These are phyloP conservation scores for Polyporus tsugae DNA, from an alignment of 1,284 basidiomycete genomes.

Conservation along the genomic window DNA sequence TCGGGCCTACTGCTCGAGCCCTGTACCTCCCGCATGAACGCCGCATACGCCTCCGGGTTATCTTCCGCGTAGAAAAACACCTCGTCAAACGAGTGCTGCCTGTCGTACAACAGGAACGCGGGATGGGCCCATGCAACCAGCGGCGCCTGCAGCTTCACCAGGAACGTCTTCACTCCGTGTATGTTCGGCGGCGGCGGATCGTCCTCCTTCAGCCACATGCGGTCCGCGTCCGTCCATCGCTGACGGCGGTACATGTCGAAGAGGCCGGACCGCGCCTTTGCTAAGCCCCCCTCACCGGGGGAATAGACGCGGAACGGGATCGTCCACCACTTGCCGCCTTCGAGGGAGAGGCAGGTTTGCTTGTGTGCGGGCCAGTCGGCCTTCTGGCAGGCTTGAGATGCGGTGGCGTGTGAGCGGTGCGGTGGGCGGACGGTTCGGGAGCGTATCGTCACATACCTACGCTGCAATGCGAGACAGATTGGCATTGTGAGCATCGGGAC, in stretches of 20 bases:
- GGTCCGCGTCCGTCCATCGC: too few relatives aligned
- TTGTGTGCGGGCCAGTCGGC: constrained; percentile 52
- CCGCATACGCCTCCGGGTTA: constrained; percentile 25
- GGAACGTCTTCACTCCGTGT: constrained; percentile 47
- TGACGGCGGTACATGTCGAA: background rate
- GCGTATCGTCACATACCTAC: constrained; percentile 32
- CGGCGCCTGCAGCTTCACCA: constrained; percentile 50
- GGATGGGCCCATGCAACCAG: constrained; percentile 29
- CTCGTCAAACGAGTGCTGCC: constrained; percentile 44
- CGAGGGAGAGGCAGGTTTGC: constrained; percentile 46
- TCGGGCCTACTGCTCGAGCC: constrained; percentile 30
- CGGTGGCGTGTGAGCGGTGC: background rate
- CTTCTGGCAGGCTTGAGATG: constrained; percentile 47
- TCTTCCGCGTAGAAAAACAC: constrained; percentile 38
- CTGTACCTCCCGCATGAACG: constrained; percentile 30
- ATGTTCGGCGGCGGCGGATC: constrained; percentile 41
- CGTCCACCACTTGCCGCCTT: constrained; percentile 49
- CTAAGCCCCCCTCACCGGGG: constrained; percentile 28
- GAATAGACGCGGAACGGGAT: constrained; percentile 37
- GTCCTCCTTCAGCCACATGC: background rate
- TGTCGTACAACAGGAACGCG: constrained; percentile 47
- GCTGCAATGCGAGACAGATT: constrained; percentile 48
- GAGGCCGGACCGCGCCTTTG: constrained; percentile 20
- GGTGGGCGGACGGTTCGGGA: background rate
- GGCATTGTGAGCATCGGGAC: constrained; percentile 47